Conservation (phyloP, 441 rosid species). For the Syzygium malaccense region DNA sequence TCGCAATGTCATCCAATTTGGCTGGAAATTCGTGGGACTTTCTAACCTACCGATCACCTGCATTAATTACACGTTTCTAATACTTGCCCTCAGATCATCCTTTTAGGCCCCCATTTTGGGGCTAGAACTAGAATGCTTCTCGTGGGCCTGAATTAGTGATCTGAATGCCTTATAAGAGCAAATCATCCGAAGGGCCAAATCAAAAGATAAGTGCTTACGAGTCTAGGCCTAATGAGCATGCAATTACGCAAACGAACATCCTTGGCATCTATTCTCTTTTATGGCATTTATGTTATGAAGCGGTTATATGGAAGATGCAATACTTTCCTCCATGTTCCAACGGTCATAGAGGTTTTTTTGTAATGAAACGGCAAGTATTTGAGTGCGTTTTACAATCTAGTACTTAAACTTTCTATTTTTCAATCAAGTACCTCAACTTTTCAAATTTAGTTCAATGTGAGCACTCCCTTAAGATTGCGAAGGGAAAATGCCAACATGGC, state of each 20-base stretch:
- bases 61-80: background rate
- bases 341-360: background rate
- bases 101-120: background rate
- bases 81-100: background rate
- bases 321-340: background rate
- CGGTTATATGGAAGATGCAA: background rate
- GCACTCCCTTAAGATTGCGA: background rate
- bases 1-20: background rate
- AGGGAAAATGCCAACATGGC: background rate
- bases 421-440: background rate
- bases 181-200: background rate
- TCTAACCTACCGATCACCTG: background rate
- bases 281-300: background rate
- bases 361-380: background rate
- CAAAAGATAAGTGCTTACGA: background rate
- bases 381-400: background rate
- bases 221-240: background rate
- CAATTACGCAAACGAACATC: background rate
- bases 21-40: background rate
- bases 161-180: background rate
- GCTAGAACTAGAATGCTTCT: background rate
- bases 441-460: background rate
- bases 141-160: background rate
- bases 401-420: background rate
- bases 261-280: background rate